phyloP scores from a whole-genome alignment of 352 stramenopile genomes.

The Phytophthora aleatoria region DNA sequence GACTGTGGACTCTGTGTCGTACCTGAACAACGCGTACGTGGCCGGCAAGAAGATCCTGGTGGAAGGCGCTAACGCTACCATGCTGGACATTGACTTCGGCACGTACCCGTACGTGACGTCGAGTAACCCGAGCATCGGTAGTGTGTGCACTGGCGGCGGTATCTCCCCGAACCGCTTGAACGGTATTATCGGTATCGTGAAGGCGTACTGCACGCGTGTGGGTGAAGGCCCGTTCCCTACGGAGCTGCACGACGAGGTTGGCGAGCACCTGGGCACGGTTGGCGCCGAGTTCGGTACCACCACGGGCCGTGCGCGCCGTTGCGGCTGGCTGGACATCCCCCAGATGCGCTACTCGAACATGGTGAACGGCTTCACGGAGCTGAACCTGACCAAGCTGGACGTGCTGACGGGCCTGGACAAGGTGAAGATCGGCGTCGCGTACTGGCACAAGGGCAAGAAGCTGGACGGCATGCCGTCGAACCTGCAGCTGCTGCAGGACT shows the following conservation, averaged over 20 bases:
- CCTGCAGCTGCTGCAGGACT: conserved; percentile 91
- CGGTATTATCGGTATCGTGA: conserved; percentile 98
- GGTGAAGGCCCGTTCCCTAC: conserved; percentile 99
- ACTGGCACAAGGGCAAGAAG: conserved; percentile 95
- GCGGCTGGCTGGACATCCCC: conserved; percentile 98
- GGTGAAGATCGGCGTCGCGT: conserved; percentile 95
- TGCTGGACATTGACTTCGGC: conserved; percentile 99
- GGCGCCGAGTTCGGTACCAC: conserved; percentile 98
- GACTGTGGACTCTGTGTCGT: conserved; percentile 96
- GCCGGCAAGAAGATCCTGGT: conserved; percentile 97
- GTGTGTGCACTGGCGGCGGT: conserved; percentile 96
- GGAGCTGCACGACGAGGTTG: conserved; percentile 93
- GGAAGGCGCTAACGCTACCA: conserved; percentile 99
- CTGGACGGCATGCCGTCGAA: conserved; percentile 95
- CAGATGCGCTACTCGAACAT: conserved; percentile 94
- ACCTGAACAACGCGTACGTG: conserved; percentile 96
- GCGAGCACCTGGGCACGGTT: conserved; percentile 90
- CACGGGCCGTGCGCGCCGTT: conserved; percentile 96
- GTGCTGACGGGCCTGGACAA: conserved; percentile 97
- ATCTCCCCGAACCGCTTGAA: conserved; percentile 93
- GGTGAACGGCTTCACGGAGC: conserved; percentile 95
- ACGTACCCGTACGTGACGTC: conserved; percentile 99
- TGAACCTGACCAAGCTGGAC: conserved; percentile 99
- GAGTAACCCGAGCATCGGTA: conserved; percentile 97
- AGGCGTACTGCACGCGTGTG: conserved; percentile 99